Evolutionary conservation across 2,329 filamentous ascomycete species (phyloP).

Genomic region (Trichoderma atroviride): DNA sequence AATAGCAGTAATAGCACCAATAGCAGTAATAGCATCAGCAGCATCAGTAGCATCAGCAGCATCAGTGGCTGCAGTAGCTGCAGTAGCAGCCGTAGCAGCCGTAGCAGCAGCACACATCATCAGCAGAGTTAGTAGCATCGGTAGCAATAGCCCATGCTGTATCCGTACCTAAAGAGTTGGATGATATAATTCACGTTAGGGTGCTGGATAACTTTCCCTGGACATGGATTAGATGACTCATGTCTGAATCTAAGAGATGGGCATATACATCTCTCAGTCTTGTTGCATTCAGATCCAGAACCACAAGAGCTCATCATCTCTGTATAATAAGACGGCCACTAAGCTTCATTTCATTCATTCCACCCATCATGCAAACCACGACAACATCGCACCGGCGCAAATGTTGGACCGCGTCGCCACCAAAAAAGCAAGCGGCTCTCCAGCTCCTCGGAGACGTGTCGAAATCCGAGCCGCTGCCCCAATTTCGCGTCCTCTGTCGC

Average conservation of each 20-base stretch:
- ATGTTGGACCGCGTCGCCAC: background rate
- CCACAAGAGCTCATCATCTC: background rate
- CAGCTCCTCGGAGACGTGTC: conserved; percentile 19
- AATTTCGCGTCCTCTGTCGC: conserved; percentile 17
- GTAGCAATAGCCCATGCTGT: no score
- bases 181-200: no score
- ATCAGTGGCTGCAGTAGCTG: no score
- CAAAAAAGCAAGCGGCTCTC: background rate
- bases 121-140: background rate
- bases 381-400: background rate
- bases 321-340: background rate
- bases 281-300: background rate
- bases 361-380: background rate
- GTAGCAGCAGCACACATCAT: no score
- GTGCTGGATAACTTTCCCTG: background rate
- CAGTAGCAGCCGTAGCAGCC: no score
- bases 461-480: conserved; percentile 6
- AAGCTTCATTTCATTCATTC: background rate
- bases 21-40: no score
- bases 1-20: no score
- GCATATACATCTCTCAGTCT: background rate
- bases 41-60: no score
- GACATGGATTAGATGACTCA: background rate
- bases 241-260: background rate
- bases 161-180: no score